phyloP scores from a whole-genome alignment of 805 yeast species.

The Metschnikowia cubensis region DNA sequence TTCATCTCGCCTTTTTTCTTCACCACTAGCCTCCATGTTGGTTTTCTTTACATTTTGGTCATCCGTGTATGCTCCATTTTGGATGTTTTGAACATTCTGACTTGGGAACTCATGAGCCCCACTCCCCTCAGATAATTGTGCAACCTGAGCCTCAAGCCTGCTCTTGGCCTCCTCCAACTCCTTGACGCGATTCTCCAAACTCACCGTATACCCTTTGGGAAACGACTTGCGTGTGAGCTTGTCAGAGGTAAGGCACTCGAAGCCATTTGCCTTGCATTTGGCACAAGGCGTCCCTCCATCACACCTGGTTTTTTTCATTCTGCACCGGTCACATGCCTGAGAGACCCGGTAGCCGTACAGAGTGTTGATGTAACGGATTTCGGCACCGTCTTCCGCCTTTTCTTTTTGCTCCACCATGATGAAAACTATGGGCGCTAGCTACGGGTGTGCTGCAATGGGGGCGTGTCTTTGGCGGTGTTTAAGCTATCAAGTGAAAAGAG shows the following conservation, averaged over 20 bases:
- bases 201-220: conserved; percentile 79
- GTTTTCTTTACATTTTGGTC: neutral
- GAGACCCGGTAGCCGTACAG: conserved; percentile 50
- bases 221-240: conserved; percentile 72
- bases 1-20: neutral
- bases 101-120: conserved; percentile 24
- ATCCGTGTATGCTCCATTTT: conserved; percentile 21
- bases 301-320: conserved; percentile 73
- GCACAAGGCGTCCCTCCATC: conserved; percentile 71
- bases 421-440: neutral
- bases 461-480: neutral
- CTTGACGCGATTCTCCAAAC: conserved; percentile 58
- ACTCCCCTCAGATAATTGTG: conserved; percentile 7
- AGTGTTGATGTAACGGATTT: conserved; percentile 30
- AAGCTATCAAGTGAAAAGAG: neutral
- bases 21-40: neutral
- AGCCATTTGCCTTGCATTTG: conserved; percentile 61
- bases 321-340: conserved; percentile 80
- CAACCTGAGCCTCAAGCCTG: conserved; percentile 5
- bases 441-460: neutral
- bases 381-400: neutral
- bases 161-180: conserved; percentile 51
- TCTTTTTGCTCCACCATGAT: neutral
- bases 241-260: conserved; percentile 68
- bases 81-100: conserved; percentile 18